A percentile compares a stretch with the other conserved stretches of the same genome.
These are phyloP conservation scores for Pseudozyma thailandica DNA, from an alignment of 1,284 basidiomycete genomes.

Conservation along the genomic window DNA sequence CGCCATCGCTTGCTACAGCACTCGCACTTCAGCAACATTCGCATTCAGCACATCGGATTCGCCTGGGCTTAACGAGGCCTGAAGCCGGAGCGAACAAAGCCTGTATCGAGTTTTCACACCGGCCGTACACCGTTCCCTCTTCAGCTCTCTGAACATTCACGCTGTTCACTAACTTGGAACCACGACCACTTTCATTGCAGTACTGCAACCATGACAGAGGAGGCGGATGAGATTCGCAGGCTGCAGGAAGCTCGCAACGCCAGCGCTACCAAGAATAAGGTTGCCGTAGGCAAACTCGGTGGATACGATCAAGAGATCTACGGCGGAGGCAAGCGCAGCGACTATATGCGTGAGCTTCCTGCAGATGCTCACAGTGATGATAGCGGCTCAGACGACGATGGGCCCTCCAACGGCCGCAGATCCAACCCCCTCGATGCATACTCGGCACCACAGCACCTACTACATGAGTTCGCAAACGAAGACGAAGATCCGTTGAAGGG, in stretches of 20 bases:
- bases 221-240: slow-evolving; percentile 49
- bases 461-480: slow-evolving; percentile 92
- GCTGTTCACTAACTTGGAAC: too few species aligned
- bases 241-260: slow-evolving; percentile 51
- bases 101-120: too few species aligned
- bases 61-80: too few species aligned
- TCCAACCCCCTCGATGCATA: slow-evolving; percentile 65
- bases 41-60: too few species aligned
- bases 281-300: slow-evolving; percentile 45
- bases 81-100: too few species aligned
- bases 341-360: slow-evolving; percentile 59
- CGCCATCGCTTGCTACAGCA: too few species aligned
- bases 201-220: slow-evolving; percentile 48
- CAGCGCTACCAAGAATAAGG: slow-evolving; percentile 35
- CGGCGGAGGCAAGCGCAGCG: slow-evolving; percentile 40
- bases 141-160: too few species aligned
- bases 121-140: too few species aligned
- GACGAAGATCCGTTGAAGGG: slow-evolving; percentile 92
- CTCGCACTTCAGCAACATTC: too few species aligned
- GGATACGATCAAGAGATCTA: slow-evolving; percentile 58
- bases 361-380: slow-evolving; percentile 26
- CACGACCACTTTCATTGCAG: too few species aligned
- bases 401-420: slow-evolving; percentile 16
- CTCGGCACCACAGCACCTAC: slow-evolving; percentile 90
- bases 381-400: slow-evolving; percentile 45